Percentiles rank a stretch among this genome's conserved stretches.
Conservation (phyloP, 148 eudicot genomes). For the Cornus controversa region DNA sequence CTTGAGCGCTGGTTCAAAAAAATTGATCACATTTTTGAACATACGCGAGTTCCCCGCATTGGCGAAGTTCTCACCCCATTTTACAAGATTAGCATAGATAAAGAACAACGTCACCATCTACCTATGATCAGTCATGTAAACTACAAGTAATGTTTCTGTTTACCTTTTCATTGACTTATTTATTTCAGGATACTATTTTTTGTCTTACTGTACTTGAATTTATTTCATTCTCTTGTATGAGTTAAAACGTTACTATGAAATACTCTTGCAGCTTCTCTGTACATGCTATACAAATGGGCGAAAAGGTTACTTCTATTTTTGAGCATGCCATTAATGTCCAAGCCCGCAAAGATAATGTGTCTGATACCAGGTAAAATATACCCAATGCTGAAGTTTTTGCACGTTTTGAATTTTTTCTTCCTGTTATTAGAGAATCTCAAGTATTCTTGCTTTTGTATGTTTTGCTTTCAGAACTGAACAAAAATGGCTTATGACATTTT, state of each 20-base stretch:
- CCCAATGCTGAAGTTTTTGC: slow-evolving; percentile 4
- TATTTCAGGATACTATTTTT: slow-evolving; percentile 3
- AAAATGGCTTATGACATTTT: neutral
- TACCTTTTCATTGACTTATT: neutral
- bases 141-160: slow-evolving; percentile 63
- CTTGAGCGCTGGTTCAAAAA: slow-evolving; percentile 96
- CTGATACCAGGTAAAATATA: slow-evolving; percentile 40
- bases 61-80: slow-evolving; percentile 80
- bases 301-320: slow-evolving; percentile 75
- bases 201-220: neutral
- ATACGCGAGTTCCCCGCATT: slow-evolving; percentile 70
- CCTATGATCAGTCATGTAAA: slow-evolving; percentile 79
- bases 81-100: slow-evolving; percentile 69
- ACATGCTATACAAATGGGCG: slow-evolving; percentile 89
- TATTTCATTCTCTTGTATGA: neutral
- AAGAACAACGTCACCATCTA: slow-evolving; percentile 59
- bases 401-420: neutral
- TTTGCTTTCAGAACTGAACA: neutral
- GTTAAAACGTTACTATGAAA: slow-evolving; percentile 13
- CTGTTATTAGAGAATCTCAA: neutral
- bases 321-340: slow-evolving; percentile 84
- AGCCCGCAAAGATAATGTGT: slow-evolving; percentile 72
- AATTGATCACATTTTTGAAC: slow-evolving; percentile 94
- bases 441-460: neutral
- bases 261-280: slow-evolving; percentile 77